Conservation (phyloP, 768 basidiomycete genomes). For the Termitomyces sp. region DNA sequence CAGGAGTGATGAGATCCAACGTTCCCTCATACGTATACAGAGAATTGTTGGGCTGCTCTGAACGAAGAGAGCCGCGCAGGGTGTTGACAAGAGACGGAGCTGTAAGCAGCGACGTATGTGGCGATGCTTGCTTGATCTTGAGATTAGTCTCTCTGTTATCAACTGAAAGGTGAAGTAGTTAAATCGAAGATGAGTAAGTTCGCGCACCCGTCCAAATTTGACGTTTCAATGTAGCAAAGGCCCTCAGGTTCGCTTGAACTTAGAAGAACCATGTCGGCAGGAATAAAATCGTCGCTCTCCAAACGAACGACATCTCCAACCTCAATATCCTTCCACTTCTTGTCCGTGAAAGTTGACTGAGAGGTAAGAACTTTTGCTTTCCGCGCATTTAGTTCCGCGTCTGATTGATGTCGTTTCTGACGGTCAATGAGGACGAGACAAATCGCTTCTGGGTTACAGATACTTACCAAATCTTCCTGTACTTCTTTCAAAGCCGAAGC, state of each 20-base stretch:
- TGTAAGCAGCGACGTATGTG: constrained; percentile 74
- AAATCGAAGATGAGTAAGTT: neutral
- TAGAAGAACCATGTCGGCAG: constrained; percentile 87
- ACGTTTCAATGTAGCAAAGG: constrained; percentile 95
- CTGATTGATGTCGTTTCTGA: constrained; percentile 96
- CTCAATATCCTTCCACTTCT: constrained; percentile 84
- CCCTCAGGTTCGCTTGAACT: constrained; percentile 96
- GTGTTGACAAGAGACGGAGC: constrained; percentile 70
- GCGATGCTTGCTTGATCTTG: constrained; percentile 95
- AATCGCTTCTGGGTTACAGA: neutral
- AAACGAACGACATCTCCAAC: constrained; percentile 93
- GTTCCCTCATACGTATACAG: constrained; percentile 94
- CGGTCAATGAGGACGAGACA: constrained; percentile 12
- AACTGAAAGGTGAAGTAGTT: neutral
- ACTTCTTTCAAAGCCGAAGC: constrained; percentile 95
- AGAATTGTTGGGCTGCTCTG: constrained; percentile 97
- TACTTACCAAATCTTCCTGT: constrained; percentile 86
- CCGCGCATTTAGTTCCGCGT: constrained; percentile 86
- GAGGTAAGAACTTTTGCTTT: constrained; percentile 68
- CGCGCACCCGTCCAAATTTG: constrained; percentile 90
- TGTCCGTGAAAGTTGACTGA: constrained; percentile 60
- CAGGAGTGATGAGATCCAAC: constrained; percentile 55
- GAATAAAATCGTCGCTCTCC: constrained; percentile 91
- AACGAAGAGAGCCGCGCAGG: constrained; percentile 81
- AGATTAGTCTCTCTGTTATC: constrained; percentile 88